Evolutionary conservation across 345 rosid species (phyloP).

Genomic region (Reutealis trisperma): DNA sequence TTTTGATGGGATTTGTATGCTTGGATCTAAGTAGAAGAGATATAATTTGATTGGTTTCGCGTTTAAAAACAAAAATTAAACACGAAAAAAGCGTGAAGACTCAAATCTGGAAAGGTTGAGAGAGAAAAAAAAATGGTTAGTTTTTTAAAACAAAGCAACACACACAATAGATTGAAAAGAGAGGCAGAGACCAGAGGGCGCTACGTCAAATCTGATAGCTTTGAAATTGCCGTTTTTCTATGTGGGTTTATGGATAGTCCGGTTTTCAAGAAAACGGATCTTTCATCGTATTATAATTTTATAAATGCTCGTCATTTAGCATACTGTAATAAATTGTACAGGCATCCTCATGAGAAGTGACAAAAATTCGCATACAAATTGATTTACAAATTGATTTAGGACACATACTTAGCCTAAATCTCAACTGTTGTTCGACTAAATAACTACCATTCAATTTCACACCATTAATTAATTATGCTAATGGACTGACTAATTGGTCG

Average conservation of each 20-base stretch:
- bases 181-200: background rate
- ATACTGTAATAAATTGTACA: too few species aligned
- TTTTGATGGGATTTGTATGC: background rate
- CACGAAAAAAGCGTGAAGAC: background rate
- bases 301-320: too few species aligned
- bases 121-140: background rate
- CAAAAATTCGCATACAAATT: too few species aligned
- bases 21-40: slow-evolving; percentile 7
- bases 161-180: background rate
- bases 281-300: background rate
- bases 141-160: background rate
- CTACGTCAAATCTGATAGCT: slow-evolving; percentile 8
- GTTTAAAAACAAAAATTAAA: too few species aligned
- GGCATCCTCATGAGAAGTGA: too few species aligned
- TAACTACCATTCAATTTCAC: too few species aligned
- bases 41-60: too few species aligned
- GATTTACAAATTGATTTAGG: too few species aligned
- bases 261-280: background rate
- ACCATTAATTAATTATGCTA: too few species aligned
- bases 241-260: background rate
- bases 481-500: too few species aligned
- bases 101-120: background rate
- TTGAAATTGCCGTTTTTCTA: background rate
- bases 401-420: too few species aligned
- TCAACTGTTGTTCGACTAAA: too few species aligned